Conservation (phyloP, 2,329 filamentous ascomycete genomes). For the Penicillium sp. region DNA sequence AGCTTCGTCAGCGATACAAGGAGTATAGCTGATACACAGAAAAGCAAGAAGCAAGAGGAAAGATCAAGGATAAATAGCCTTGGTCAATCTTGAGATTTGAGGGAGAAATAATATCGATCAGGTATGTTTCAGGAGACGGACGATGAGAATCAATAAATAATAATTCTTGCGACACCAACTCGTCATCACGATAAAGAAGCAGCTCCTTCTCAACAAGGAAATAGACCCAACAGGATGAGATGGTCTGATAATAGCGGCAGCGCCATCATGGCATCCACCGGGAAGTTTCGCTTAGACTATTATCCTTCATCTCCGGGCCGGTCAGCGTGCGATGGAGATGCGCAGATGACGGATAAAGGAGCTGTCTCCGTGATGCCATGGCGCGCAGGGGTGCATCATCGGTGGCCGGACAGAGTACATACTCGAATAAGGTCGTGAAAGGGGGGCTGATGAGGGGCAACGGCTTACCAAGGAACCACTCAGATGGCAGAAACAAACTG, state of each 20-base stretch:
- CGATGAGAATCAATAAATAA: slow-evolving; percentile 26
- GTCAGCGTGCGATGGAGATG: slow-evolving; percentile 25
- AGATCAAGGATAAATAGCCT: background rate
- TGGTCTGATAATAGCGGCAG: slow-evolving; percentile 26
- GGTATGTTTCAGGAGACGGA: slow-evolving; percentile 9
- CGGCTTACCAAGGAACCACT: slow-evolving; percentile 26
- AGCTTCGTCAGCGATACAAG: slow-evolving; percentile 7
- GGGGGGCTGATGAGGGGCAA: slow-evolving; percentile 25
- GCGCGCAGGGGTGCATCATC: slow-evolving; percentile 30
- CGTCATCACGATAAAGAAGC: slow-evolving; percentile 24
- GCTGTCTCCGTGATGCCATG: slow-evolving; percentile 24
- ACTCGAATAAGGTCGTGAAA: slow-evolving; percentile 24
- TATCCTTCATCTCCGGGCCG: slow-evolving; percentile 33
- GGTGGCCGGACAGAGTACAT: slow-evolving; percentile 26
- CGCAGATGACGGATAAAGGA: slow-evolving; percentile 22
- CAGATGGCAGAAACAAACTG: slow-evolving; percentile 17
- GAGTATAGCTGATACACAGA: slow-evolving; percentile 8
- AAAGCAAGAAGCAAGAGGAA: background rate
- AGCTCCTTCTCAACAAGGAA: slow-evolving; percentile 22
- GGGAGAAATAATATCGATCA: slow-evolving; percentile 7
- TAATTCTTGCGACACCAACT: slow-evolving; percentile 15
- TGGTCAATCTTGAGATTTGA: slow-evolving; percentile 4
- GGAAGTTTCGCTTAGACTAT: slow-evolving; percentile 27
- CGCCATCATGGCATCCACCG: slow-evolving; percentile 28
- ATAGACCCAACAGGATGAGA: slow-evolving; percentile 19